Percentiles rank a stretch among this genome's conserved stretches.
Evolutionary conservation across 805 yeast species (phyloP).

Genomic region (Lachancea lanzarotensis): DNA sequence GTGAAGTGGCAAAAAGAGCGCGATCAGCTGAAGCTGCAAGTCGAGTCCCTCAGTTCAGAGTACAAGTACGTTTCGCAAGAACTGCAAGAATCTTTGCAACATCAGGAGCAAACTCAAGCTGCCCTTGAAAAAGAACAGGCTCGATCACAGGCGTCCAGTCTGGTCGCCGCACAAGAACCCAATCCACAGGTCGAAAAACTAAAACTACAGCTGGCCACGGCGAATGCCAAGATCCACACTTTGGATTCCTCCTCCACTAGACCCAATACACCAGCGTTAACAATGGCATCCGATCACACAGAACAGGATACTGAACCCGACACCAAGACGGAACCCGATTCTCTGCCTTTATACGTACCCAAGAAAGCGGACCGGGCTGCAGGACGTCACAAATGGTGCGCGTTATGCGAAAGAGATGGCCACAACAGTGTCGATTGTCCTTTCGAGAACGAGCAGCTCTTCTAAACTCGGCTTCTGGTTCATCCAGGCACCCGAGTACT

Average conservation of each 20-base stretch:
- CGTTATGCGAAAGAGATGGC: slow-evolving; percentile 84
- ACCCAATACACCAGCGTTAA: slow-evolving; percentile 22
- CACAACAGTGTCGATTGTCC: slow-evolving; percentile 88
- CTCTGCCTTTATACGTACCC: slow-evolving; percentile 28
- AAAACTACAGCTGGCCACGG: slow-evolving; percentile 29
- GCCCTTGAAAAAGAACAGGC: slow-evolving; percentile 13
- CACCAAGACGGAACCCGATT: slow-evolving; percentile 10
- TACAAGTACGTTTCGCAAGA: slow-evolving; percentile 24
- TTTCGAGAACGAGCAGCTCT: slow-evolving; percentile 39
- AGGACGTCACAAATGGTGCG: slow-evolving; percentile 84
- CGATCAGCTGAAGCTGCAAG: slow-evolving; percentile 27
- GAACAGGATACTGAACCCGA: not conserved
- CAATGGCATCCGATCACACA: slow-evolving; percentile 17
- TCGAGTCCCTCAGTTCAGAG: slow-evolving; percentile 25
- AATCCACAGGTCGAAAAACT: slow-evolving; percentile 23
- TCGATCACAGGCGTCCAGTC: slow-evolving; percentile 2
- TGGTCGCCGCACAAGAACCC: slow-evolving; percentile 7
- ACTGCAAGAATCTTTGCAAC: slow-evolving; percentile 19
- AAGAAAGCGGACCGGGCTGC: slow-evolving; percentile 47
- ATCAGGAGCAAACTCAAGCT: slow-evolving; percentile 15
- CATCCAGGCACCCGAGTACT: not conserved
- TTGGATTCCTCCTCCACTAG: slow-evolving; percentile 11
- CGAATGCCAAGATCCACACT: slow-evolving; percentile 16
- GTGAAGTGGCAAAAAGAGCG: slow-evolving; percentile 24
- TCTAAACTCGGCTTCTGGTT: not conserved